These are phyloP conservation scores for Saccharum spontaneum DNA, from an alignment of 176 grass and related monocot species.

Conservation along the genomic window DNA sequence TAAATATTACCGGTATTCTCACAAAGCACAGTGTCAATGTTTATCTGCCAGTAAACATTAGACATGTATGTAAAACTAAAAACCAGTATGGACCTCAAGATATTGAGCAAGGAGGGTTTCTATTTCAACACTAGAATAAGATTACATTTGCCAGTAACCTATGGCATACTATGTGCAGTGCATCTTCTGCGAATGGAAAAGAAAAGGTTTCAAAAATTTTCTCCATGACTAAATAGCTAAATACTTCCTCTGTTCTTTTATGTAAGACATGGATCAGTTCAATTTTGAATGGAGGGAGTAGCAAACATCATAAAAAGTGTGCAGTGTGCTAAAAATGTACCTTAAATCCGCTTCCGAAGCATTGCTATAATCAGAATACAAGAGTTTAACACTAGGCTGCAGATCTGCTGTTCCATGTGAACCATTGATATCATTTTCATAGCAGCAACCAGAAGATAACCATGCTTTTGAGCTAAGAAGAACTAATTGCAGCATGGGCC, in stretches of 20 bases:
- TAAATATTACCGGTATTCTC: background rate
- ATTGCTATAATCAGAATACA: slow-evolving; percentile 66
- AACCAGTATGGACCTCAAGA: background rate
- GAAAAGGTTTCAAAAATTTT: background rate
- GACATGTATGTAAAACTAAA: background rate
- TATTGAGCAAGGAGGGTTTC: background rate
- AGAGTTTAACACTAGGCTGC: slow-evolving; percentile 67
- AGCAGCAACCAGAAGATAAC: slow-evolving; percentile 61
- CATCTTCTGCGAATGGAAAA: background rate
- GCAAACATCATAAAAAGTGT: slow-evolving; percentile 11
- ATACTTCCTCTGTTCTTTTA: background rate
- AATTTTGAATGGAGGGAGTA: background rate
- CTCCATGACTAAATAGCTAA: background rate
- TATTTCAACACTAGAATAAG: background rate
- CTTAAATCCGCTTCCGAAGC: slow-evolving; percentile 64
- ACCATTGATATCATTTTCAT: slow-evolving; percentile 58
- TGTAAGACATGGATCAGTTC: background rate
- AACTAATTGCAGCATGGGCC: slow-evolving; percentile 65
- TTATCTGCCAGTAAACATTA: no score
- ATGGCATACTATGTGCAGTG: background rate
- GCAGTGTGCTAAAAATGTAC: slow-evolving; percentile 28
- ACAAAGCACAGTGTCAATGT: no score
- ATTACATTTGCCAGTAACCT: background rate
- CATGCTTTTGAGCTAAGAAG: slow-evolving; percentile 80
- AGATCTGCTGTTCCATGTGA: slow-evolving; percentile 51